A percentile compares a stretch with the other conserved stretches of the same genome.
phyloP scores from a whole-genome alignment of 78 protist genomes.

The Polysphondylium violaceum region DNA sequence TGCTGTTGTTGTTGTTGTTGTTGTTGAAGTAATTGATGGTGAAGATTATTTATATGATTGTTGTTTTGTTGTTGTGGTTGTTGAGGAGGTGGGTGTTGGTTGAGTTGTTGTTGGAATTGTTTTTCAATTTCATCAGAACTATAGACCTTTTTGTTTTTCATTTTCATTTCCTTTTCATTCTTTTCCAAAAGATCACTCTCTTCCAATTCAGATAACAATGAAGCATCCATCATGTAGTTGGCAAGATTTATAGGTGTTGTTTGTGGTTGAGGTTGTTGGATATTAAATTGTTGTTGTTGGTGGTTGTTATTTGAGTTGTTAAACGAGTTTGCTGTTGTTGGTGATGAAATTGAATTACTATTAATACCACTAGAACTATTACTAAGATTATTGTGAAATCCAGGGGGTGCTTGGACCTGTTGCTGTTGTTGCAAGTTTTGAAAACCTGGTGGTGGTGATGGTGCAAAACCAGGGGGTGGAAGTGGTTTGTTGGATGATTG shows the following conservation, averaged over 20 bases:
- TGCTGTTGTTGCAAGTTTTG: neutral
- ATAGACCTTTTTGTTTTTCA: too few species aligned
- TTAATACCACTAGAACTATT: constrained; percentile 17
- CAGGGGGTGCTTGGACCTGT: constrained; percentile 31
- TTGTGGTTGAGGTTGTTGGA: neutral
- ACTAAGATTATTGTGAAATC: constrained; percentile 18
- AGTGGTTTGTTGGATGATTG: neutral
- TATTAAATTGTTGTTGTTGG: neutral
- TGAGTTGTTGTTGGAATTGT: too few species aligned
- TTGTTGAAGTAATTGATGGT: constrained; percentile 12
- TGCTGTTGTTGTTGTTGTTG: constrained; percentile 28
- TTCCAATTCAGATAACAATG: neutral
- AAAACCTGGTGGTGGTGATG: constrained; percentile 52
- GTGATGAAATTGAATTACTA: constrained; percentile 6
- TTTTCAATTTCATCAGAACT: too few species aligned
- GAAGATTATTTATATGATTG: neutral
- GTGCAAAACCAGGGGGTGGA: constrained; percentile 59
- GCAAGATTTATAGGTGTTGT: neutral
- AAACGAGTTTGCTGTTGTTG: constrained; percentile 13
- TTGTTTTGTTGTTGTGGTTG: constrained; percentile 11
- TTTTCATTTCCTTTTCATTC: neutral
- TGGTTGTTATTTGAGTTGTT: neutral
- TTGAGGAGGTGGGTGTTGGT: constrained; percentile 5
- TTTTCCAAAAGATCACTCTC: neutral
- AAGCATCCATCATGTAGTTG: too few species aligned